Evolutionary conservation across 805 yeast genomes (phyloP).

Genomic region (Wickerhamomyces chambardii): DNA sequence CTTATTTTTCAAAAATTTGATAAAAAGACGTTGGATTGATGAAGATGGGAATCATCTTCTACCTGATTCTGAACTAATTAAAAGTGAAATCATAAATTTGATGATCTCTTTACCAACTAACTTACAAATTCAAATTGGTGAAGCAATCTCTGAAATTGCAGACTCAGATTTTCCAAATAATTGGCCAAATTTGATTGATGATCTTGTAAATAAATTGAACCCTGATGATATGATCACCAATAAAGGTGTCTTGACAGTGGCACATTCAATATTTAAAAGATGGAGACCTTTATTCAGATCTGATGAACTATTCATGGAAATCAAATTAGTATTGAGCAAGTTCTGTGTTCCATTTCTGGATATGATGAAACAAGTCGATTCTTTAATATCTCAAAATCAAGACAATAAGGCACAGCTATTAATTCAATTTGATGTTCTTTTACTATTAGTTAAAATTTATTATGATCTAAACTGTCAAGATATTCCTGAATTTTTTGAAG

Average conservation of each 20-base stretch:
- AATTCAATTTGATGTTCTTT: conserved; percentile 59
- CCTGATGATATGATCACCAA: conserved; percentile 61
- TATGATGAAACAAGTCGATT: conserved; percentile 62
- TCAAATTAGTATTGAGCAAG: conserved; percentile 75
- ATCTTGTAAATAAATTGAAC: conserved; percentile 59
- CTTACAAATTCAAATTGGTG: conserved; percentile 91
- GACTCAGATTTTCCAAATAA: conserved; percentile 91
- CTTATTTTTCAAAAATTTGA: conserved; percentile 79
- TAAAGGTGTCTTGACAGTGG: conserved; percentile 82
- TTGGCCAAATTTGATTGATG: conserved; percentile 76
- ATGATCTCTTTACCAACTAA: conserved; percentile 78
- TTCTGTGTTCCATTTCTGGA: conserved; percentile 73
- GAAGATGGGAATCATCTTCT: conserved; percentile 77
- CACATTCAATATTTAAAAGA: conserved; percentile 91
- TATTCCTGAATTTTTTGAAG: conserved; percentile 96
- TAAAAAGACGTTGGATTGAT: conserved; percentile 82
- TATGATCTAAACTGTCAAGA: conserved; percentile 96
- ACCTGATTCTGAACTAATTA: conserved; percentile 62
- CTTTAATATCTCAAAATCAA: conserved; percentile 39
- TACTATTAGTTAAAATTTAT: conserved; percentile 70
- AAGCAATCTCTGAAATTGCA: conserved; percentile 86
- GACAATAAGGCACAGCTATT: conserved; percentile 40
- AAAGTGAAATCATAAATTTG: conserved; percentile 69
- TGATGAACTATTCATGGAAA: conserved; percentile 82
- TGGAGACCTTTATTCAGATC: conserved; percentile 95